Percentiles rank a stretch among this genome's conserved stretches.
Evolutionary conservation across 176 grass and related monocot genomes (phyloP).

Genomic region (Oryza australiensis): DNA sequence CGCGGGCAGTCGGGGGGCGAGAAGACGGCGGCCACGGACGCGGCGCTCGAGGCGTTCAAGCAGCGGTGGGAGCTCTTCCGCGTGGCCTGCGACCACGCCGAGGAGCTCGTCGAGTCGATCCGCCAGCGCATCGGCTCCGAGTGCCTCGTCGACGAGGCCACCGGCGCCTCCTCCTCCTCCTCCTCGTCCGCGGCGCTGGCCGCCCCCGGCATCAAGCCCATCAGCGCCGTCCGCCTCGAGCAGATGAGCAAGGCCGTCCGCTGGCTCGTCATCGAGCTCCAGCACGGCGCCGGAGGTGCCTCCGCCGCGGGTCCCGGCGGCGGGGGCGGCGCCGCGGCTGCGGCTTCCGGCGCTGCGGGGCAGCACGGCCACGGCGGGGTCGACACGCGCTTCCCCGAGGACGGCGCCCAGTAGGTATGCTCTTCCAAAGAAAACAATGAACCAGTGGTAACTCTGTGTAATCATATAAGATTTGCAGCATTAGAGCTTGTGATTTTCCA

Average conservation of each 20-base stretch:
- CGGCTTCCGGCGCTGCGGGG: slow-evolving; percentile 22
- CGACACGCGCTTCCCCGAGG: slow-evolving; percentile 70
- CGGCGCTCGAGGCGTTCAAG: slow-evolving; percentile 79
- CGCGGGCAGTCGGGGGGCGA: slow-evolving; percentile 44
- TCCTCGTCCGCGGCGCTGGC: slow-evolving; percentile 3
- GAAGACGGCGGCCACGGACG: slow-evolving; percentile 55
- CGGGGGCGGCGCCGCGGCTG: background rate
- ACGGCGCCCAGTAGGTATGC: slow-evolving; percentile 71
- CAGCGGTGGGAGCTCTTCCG: slow-evolving; percentile 86
- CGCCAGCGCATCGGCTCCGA: slow-evolving; percentile 84
- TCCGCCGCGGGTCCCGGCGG: slow-evolving; percentile 6
- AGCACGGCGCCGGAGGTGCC: slow-evolving; percentile 47
- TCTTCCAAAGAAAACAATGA: background rate
- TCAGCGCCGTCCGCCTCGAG: slow-evolving; percentile 71
- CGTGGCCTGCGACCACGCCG: slow-evolving; percentile 75
- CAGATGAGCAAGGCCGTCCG: slow-evolving; percentile 78
- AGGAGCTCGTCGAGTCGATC: slow-evolving; percentile 85
- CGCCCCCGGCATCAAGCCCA: slow-evolving; percentile 51
- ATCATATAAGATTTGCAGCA: background rate
- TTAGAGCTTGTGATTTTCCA: background rate
- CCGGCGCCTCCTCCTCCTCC: slow-evolving; percentile 22
- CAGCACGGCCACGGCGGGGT: slow-evolving; percentile 51
- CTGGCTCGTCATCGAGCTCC: slow-evolving; percentile 73
- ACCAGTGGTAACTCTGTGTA: background rate
- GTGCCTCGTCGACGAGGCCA: slow-evolving; percentile 93